Conservation (phyloP, 192 early-diverging fungal genomes). For the Gryganskiella cystojenkinii region DNA sequence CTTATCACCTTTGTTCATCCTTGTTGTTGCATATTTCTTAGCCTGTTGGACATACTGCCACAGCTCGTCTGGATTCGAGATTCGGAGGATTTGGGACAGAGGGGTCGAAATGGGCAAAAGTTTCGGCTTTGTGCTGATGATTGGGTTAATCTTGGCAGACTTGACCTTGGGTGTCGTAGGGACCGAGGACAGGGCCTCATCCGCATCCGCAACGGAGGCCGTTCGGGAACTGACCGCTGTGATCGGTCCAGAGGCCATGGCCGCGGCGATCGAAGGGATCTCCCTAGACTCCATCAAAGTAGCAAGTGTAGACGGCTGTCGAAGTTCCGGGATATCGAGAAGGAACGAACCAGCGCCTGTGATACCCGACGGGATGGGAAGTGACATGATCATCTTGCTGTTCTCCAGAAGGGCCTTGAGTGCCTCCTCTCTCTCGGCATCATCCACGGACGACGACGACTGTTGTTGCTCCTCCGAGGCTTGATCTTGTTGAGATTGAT, state of each 20-base stretch:
- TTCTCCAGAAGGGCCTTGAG: constrained; percentile 8
- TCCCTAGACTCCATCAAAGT: too few species aligned
- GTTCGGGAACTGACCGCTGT: background rate
- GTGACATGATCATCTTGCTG: constrained; percentile 1
- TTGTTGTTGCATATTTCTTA: constrained; percentile 42
- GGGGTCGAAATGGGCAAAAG: constrained; percentile 45
- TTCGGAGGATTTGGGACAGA: constrained; percentile 18
- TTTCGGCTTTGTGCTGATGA: too few species aligned
- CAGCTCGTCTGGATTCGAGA: constrained; percentile 35
- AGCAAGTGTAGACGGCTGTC: too few species aligned
- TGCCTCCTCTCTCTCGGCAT: background rate
- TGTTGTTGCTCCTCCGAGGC: constrained; percentile 2
- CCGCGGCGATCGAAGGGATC: too few species aligned
- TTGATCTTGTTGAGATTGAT: background rate
- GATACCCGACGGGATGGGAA: constrained; percentile 1
- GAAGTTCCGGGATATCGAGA: constrained; percentile 1
- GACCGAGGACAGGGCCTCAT: background rate
- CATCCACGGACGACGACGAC: background rate
- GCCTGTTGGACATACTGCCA: constrained; percentile 51
- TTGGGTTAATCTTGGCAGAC: constrained; percentile 10
- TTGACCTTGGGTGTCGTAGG: constrained; percentile 6
- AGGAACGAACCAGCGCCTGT: background rate
- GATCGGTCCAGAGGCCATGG: too few species aligned
- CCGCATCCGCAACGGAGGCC: background rate
- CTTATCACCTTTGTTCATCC: constrained; percentile 52